phyloP scores from a whole-genome alignment of 805 yeast species.

The Lipomyces starkeyi region DNA sequence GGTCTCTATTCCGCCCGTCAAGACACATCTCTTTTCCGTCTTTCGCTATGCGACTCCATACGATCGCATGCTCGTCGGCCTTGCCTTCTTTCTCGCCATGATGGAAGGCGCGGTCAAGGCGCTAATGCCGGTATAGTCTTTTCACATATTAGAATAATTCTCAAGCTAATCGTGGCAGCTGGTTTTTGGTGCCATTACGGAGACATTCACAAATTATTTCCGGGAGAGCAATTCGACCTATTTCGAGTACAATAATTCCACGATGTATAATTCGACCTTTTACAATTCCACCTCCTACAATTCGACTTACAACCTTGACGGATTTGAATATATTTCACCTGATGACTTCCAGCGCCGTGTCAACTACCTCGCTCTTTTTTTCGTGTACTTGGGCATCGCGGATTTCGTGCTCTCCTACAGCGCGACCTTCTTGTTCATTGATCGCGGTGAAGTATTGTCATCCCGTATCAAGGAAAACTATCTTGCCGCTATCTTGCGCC shows the following conservation, averaged over 20 bases:
- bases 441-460: conserved; percentile 51
- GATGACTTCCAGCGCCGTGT: conserved; percentile 46
- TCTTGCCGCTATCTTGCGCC: conserved; percentile 41
- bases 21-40: conserved; percentile 41
- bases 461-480: conserved; percentile 43
- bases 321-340: conserved; percentile 35
- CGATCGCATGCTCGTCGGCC: conserved; percentile 42
- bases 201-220: conserved; percentile 46
- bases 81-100: conserved; percentile 46
- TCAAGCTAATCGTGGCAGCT: conserved; percentile 28
- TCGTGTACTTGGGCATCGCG: conserved; percentile 51
- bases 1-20: conserved; percentile 35
- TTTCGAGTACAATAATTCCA: conserved; percentile 6
- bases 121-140: conserved; percentile 23
- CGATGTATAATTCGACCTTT: conserved; percentile 8
- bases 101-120: conserved; percentile 51
- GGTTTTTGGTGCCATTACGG: conserved; percentile 51
- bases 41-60: conserved; percentile 46
- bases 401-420: conserved; percentile 40
- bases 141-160: neutral
- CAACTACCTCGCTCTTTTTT: conserved; percentile 49
- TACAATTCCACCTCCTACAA: conserved; percentile 11
- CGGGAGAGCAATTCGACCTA: conserved; percentile 13
- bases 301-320: neutral
- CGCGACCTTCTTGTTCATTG: conserved; percentile 48